A percentile compares a stretch with the other conserved stretches of the same genome.
Conservation (phyloP, 345 rosid species). For the Brassica nigra region DNA sequence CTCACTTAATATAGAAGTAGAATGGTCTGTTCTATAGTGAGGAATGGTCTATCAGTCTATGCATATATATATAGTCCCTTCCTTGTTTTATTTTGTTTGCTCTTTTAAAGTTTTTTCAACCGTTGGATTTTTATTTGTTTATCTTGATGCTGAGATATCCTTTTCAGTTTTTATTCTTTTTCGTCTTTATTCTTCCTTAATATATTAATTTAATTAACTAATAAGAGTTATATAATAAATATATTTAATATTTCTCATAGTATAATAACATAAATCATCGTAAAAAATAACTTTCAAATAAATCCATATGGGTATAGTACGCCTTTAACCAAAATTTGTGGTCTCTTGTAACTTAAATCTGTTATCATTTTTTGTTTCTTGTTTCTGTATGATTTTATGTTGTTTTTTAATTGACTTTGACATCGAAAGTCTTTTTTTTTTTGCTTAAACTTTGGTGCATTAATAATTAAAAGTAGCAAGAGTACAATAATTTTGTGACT, state of each 20-base stretch:
- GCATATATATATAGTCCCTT: slow-evolving; percentile 10
- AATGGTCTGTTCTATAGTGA: background rate
- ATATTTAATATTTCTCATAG: background rate
- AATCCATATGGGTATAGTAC: background rate
- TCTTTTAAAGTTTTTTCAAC: background rate
- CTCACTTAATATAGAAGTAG: slow-evolving; percentile 13
- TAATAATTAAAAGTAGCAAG: no score
- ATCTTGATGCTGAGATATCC: background rate
- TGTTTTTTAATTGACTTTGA: background rate
- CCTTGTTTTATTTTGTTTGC: background rate
- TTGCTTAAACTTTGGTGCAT: no score
- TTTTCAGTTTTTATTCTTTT: background rate
- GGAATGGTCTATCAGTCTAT: background rate
- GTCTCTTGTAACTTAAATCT: background rate
- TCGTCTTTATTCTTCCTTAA: background rate
- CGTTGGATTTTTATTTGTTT: slow-evolving; percentile 11
- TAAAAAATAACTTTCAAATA: no score
- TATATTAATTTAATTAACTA: no score
- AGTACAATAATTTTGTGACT: no score
- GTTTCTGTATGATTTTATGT: background rate
- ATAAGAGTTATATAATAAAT: background rate
- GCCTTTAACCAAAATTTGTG: background rate
- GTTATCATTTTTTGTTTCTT: background rate
- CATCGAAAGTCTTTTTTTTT: background rate
- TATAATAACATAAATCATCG: background rate